Conservation (phyloP, 2,329 filamentous ascomycete genomes). For the Exophiala bonariae region DNA sequence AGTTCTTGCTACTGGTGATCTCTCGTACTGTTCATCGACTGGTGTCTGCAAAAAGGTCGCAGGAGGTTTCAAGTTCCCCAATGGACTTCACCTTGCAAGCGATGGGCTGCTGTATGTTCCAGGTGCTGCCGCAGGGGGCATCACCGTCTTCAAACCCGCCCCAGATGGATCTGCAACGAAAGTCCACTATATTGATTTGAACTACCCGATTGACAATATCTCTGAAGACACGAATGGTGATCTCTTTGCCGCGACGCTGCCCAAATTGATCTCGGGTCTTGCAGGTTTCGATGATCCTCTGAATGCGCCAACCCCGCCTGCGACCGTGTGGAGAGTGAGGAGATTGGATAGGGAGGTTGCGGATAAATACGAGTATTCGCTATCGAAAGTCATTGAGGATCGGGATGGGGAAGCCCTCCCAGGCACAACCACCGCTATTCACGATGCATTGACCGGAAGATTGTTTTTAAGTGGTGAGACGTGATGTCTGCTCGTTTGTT, state of each 20-base stretch:
- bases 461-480: conserved; percentile 32
- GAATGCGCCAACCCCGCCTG: conserved; percentile 17
- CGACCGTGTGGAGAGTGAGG: conserved; percentile 30
- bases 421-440: conserved; percentile 31
- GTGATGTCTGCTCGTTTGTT: not conserved
- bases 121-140: conserved; percentile 26
- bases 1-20: conserved; percentile 18
- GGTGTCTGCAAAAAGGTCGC: conserved; percentile 18
- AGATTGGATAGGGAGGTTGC: conserved; percentile 14
- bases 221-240: conserved; percentile 38
- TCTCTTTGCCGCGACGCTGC: conserved; percentile 36
- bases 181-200: conserved; percentile 28
- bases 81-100: conserved; percentile 33
- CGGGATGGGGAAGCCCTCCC: conserved; percentile 29
- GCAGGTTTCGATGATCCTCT: conserved; percentile 28
- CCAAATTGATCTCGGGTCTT: conserved; percentile 27
- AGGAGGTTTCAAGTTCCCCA: conserved; percentile 31
- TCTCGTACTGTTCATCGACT: conserved; percentile 29
- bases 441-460: conserved; percentile 34
- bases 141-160: conserved; percentile 27
- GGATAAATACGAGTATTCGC: conserved; percentile 21
- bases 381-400: conserved; percentile 38
- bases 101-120: conserved; percentile 39
- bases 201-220: conserved; percentile 37
- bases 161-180: conserved; percentile 12